Percentiles rank a stretch among this genome's conserved stretches.
Conservation (phyloP, 2,329 filamentous ascomycete species). For the Aurifilum marmelostoma region DNA sequence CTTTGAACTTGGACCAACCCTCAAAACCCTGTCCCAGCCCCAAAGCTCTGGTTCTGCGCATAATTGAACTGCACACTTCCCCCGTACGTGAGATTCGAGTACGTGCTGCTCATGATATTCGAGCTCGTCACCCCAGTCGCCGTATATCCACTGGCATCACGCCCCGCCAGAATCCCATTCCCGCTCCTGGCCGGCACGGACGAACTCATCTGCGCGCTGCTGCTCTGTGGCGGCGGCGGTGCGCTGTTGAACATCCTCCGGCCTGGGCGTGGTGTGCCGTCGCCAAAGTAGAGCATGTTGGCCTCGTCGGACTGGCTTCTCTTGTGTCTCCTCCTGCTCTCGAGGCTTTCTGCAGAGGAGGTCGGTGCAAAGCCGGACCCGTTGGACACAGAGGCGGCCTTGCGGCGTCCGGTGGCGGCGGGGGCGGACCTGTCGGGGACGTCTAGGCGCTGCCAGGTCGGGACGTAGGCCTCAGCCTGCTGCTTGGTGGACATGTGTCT, state of each 20-base stretch:
- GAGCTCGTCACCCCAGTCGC: conserved; percentile 25
- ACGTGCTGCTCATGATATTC: conserved; percentile 24
- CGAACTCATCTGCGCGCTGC: neutral
- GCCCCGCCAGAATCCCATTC: conserved; percentile 19
- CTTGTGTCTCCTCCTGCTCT: conserved; percentile 1
- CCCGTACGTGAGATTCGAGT: conserved; percentile 29
- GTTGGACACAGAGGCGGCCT: conserved; percentile 18
- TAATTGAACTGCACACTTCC: conserved; percentile 30
- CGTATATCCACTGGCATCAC: conserved; percentile 30
- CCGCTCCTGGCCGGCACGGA: neutral
- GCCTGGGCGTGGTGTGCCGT: conserved; percentile 37
- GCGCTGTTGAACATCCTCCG: conserved; percentile 20
- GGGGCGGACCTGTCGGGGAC: neutral
- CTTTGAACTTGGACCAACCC: neutral
- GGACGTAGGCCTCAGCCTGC: conserved; percentile 15
- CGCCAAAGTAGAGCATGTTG: conserved; percentile 38
- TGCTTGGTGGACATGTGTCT: conserved; percentile 2
- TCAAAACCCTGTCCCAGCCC: neutral
- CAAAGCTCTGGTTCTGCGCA: conserved; percentile 26
- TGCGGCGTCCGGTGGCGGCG: conserved; percentile 20
- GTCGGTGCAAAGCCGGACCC: neutral
- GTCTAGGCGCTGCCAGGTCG: conserved; percentile 12
- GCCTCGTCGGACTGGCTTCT: conserved; percentile 25
- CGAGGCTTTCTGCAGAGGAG: neutral
- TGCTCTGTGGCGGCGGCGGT: neutral